phyloP scores from a whole-genome alignment of 2,329 filamentous ascomycete genomes.

The Dothidotthia symphoricarpi region DNA sequence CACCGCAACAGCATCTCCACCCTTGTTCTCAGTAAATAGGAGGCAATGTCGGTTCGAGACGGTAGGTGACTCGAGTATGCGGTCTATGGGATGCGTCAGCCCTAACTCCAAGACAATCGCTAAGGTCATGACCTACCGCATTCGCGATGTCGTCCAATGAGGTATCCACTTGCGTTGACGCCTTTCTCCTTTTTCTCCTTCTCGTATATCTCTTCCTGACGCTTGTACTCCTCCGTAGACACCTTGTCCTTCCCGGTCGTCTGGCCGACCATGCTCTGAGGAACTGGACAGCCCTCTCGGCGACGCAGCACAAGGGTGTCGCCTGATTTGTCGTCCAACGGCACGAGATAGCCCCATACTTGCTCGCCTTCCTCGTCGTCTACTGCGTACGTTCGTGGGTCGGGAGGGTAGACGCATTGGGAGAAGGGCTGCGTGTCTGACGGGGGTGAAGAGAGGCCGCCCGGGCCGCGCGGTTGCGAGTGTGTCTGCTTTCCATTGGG shows the following conservation, averaged over 20 bases:
- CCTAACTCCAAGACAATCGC: conserved; percentile 2
- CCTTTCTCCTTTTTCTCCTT: conserved; percentile 51
- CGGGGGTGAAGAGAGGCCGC: conserved; percentile 57
- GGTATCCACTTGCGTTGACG: conserved; percentile 73
- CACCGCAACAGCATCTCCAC: conserved; percentile 63
- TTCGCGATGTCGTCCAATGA: conserved; percentile 90
- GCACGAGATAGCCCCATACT: conserved; percentile 94
- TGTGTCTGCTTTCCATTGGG: conserved; percentile 47
- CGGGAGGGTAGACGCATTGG: conserved; percentile 73
- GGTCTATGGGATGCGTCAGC: conserved; percentile 55
- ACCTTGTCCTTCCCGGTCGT: conserved; percentile 48
- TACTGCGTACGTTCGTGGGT: conserved; percentile 74
- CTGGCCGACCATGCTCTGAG: conserved; percentile 43
- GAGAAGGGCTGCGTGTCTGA: conserved; percentile 77
- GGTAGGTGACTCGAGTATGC: conserved; percentile 68
- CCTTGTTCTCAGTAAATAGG: conserved; percentile 62
- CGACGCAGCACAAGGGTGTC: conserved; percentile 72
- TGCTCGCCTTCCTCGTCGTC: conserved; percentile 80
- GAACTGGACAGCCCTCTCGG: conserved; percentile 66
- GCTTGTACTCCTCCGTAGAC: conserved; percentile 54
- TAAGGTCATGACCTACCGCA: conserved; percentile 64
- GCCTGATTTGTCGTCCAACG: conserved; percentile 69
- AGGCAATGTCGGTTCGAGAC: conserved; percentile 85
- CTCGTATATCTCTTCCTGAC: conserved; percentile 63
- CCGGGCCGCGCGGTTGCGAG: conserved; percentile 21